Conservation (phyloP, 2,329 filamentous ascomycete species). For the Drechslerella dactyloides region DNA sequence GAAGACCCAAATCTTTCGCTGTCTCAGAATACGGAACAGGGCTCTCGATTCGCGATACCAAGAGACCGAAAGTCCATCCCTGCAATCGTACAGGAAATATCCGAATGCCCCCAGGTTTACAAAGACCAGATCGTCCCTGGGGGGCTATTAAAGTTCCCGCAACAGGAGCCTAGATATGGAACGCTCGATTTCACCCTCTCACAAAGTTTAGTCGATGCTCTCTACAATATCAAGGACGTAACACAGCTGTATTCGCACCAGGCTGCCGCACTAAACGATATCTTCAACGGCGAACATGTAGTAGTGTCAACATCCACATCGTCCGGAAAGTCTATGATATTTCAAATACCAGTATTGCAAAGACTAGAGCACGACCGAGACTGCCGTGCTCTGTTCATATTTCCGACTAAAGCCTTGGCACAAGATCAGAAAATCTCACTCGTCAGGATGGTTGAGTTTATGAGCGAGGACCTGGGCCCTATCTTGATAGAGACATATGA, state of each 20-base stretch:
- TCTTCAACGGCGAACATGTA: constrained; percentile 81
- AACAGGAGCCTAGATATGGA: constrained; percentile 79
- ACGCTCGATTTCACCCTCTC: constrained; percentile 85
- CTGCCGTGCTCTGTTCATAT: constrained; percentile 93
- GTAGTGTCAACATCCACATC: constrained; percentile 94
- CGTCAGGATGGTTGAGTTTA: constrained; percentile 80
- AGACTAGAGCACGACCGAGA: constrained; percentile 78
- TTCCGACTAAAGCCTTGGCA: constrained; percentile 93
- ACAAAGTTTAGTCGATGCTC: constrained; percentile 89
- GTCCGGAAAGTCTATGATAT: constrained; percentile 97
- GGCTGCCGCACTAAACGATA: constrained; percentile 86
- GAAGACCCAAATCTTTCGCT: no score
- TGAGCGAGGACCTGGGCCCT: constrained; percentile 73
- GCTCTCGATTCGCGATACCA: constrained; percentile 68
- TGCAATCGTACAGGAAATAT: constrained; percentile 84
- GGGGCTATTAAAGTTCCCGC: constrained; percentile 87
- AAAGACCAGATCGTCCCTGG: constrained; percentile 90
- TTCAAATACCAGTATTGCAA: constrained; percentile 89
- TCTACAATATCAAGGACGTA: constrained; percentile 91
- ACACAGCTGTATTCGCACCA: constrained; percentile 89
- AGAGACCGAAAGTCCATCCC: constrained; percentile 78
- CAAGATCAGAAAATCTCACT: constrained; percentile 92
- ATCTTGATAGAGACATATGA: constrained; percentile 90
- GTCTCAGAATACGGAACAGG: no score
- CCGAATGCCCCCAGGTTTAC: constrained; percentile 78